phyloP scores from a whole-genome alignment of 202 grass and related monocot genomes.

The Miscanthus sacchariflorus region DNA sequence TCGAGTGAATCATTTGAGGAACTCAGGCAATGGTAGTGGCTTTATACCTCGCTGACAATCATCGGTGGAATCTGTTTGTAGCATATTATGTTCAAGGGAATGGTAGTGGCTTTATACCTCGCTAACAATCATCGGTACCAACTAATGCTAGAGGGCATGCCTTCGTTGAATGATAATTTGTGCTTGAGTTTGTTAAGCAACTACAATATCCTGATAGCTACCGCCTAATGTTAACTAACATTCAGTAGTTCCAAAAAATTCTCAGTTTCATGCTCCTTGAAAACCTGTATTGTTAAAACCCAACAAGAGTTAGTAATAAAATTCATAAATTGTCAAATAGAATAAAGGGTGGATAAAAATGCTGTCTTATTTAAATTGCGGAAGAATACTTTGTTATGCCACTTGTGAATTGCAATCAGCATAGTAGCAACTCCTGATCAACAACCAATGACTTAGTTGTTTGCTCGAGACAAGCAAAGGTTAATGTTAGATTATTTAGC shows the following conservation, averaged over 20 bases:
- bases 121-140: slow-evolving; percentile 44
- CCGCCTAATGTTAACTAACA: slow-evolving; percentile 58
- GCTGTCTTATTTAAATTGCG: no score
- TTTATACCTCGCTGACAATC: slow-evolving; percentile 64
- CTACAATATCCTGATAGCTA: slow-evolving; percentile 56
- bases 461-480: no score
- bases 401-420: no score
- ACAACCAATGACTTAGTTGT: no score
- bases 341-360: neutral
- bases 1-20: no score
- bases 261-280: slow-evolving; percentile 65
- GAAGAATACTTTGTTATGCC: no score
- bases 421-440: no score
- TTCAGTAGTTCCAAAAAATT: slow-evolving; percentile 65
- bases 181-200: slow-evolving; percentile 58
- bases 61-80: slow-evolving; percentile 54
- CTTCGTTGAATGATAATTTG: slow-evolving; percentile 52
- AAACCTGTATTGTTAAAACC: slow-evolving; percentile 60
- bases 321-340: slow-evolving; percentile 25
- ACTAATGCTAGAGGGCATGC: slow-evolving; percentile 53
- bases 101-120: slow-evolving; percentile 57
- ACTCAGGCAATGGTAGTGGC: slow-evolving; percentile 31
- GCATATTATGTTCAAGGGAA: slow-evolving; percentile 56
- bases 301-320: neutral
- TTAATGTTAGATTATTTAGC: no score